Evolutionary conservation across 2,329 filamentous ascomycete species (phyloP).

Genomic region (Monosporascus sp.): DNA sequence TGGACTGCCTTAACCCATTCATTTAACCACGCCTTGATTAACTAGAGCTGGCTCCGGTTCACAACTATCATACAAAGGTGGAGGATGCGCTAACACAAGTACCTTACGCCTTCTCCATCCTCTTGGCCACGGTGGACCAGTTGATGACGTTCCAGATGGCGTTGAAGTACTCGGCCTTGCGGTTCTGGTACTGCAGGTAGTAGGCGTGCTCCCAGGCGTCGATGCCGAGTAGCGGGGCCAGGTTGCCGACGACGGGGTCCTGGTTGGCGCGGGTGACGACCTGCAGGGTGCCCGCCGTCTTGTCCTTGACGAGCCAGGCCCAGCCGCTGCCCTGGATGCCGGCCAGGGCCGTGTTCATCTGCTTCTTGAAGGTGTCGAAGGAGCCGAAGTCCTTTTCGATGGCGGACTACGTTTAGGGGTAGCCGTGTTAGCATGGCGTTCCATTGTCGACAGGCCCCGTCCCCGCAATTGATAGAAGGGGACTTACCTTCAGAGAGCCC

Average conservation of each 20-base stretch:
- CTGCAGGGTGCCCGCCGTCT: constrained; percentile 43
- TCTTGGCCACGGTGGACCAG: constrained; percentile 41
- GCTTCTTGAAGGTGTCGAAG: constrained; percentile 44
- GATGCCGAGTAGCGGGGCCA: constrained; percentile 50
- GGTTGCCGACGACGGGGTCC: constrained; percentile 47
- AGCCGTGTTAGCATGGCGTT: background rate
- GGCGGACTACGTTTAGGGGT: constrained; percentile 33
- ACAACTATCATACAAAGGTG: too few species aligned
- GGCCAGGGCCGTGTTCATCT: constrained; percentile 49
- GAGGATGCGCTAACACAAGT: too few species aligned
- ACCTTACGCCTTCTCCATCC: constrained; percentile 22
- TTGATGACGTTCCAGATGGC: constrained; percentile 78
- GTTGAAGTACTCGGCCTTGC: constrained; percentile 76
- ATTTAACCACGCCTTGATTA: too few species aligned
- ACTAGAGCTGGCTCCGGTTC: too few species aligned
- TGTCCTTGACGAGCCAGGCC: constrained; percentile 58
- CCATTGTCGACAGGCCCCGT: too few species aligned
- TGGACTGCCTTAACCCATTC: too few species aligned
- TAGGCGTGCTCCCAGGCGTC: constrained; percentile 63
- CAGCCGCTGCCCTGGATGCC: constrained; percentile 62
- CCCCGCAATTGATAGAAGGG: too few species aligned
- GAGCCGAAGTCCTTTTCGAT: constrained; percentile 53
- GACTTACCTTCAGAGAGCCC: constrained; percentile 33
- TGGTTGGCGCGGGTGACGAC: constrained; percentile 62
- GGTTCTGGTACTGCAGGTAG: constrained; percentile 66